A percentile compares a stretch with the other conserved stretches of the same genome.
Conservation (phyloP, 73 alveolate genomes). For the Effrenium voratum region DNA sequence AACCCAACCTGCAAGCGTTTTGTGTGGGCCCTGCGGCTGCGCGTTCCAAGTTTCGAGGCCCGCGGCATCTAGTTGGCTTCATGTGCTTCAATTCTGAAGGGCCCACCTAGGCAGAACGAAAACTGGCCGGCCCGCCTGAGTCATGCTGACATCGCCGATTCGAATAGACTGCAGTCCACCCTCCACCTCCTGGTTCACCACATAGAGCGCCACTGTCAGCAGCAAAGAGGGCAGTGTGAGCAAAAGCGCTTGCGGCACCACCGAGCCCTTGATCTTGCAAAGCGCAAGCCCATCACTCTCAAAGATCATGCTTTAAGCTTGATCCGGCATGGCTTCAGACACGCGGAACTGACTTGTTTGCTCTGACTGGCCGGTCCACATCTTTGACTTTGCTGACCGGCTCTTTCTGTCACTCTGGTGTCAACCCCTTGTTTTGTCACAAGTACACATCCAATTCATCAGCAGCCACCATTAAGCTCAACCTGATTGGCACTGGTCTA, state of each 20-base stretch:
- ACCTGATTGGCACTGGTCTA: too few relatives aligned
- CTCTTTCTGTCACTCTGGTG: too few relatives aligned
- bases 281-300: background rate
- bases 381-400: too few relatives aligned
- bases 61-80: background rate
- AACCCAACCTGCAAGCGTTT: too few relatives aligned
- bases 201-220: background rate
- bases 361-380: too few relatives aligned
- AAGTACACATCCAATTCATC: too few relatives aligned
- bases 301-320: background rate
- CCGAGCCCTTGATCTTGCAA: background rate
- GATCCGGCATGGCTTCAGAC: constrained; percentile 19
- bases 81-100: too few relatives aligned
- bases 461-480: too few relatives aligned
- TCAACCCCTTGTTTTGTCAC: too few relatives aligned
- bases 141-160: background rate
- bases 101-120: background rate
- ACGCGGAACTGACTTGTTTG: too few relatives aligned
- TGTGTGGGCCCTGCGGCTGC: background rate
- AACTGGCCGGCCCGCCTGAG: background rate
- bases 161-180: background rate
- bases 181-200: background rate
- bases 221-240: background rate
- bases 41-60: background rate
- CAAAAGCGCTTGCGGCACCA: background rate